Evolutionary conservation across 164 flowering plant species (phyloP).

Genomic region (Sedum album): DNA sequence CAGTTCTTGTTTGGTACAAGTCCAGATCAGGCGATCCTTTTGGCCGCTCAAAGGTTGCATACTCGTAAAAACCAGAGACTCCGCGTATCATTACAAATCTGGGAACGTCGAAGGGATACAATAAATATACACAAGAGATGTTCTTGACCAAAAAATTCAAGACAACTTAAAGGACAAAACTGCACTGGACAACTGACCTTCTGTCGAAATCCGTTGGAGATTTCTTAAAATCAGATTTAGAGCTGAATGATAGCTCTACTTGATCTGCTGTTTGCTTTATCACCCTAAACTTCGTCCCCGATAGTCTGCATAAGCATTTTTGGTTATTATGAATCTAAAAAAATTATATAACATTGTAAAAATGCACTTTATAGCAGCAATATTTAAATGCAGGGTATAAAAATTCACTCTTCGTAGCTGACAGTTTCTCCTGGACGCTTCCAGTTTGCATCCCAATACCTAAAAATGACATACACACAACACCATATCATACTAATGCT

Average conservation of each 20-base stretch:
- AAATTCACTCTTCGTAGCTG: too few relatives aligned
- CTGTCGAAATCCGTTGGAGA: conserved; percentile 40
- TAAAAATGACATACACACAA: too few relatives aligned
- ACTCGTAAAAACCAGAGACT: conserved; percentile 38
- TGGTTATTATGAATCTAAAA: too few relatives aligned
- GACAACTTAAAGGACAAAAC: too few relatives aligned
- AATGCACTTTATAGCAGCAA: too few relatives aligned
- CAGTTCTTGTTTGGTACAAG: conserved; percentile 37
- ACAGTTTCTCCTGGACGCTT: too few relatives aligned
- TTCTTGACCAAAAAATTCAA: neutral
- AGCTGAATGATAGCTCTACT: conserved; percentile 40
- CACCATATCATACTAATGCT: too few relatives aligned
- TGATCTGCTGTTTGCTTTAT: conserved; percentile 30
- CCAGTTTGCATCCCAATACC: too few relatives aligned
- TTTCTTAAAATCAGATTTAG: conserved; percentile 25
- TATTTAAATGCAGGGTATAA: too few relatives aligned
- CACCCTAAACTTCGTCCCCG: conserved; percentile 17
- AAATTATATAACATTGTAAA: too few relatives aligned
- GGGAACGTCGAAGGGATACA: neutral
- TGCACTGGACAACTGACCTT: conserved; percentile 21
- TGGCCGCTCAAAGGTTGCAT: conserved; percentile 34
- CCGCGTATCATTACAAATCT: conserved; percentile 38
- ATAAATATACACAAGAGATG: neutral
- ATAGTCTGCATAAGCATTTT: conserved; percentile 17
- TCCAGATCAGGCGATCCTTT: conserved; percentile 31